These are phyloP conservation scores for Torulaspora maleeae DNA, from an alignment of 805 yeast species.

Conservation along the genomic window DNA sequence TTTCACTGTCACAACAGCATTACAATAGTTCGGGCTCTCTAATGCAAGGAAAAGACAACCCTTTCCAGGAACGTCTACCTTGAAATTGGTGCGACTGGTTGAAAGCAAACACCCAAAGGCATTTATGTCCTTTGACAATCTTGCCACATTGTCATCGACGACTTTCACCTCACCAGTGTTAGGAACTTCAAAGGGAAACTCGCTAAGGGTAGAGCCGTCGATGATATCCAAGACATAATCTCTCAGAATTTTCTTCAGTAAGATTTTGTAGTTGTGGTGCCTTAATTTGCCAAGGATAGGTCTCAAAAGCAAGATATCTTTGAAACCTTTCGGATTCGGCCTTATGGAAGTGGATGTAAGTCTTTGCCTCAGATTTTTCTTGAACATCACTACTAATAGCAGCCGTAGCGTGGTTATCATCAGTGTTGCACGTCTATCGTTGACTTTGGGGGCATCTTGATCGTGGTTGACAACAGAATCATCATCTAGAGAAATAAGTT, in stretches of 20 bases:
- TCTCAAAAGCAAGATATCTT: constrained; percentile 27
- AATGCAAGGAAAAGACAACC: constrained; percentile 19
- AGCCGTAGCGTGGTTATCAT: constrained; percentile 34
- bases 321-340: constrained; percentile 8
- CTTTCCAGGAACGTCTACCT: constrained; percentile 12
- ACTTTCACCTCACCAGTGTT: not conserved
- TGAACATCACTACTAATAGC: constrained; percentile 39
- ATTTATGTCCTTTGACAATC: constrained; percentile 24
- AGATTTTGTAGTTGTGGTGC: constrained; percentile 29
- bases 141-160: constrained; percentile 23
- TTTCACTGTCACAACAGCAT: constrained; percentile 25
- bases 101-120: constrained; percentile 23
- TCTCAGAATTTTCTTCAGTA: constrained; percentile 28
- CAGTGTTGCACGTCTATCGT: constrained; percentile 37
- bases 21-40: constrained; percentile 33
- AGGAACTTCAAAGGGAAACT: not conserved
- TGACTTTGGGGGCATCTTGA: constrained; percentile 43
- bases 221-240: constrained; percentile 25
- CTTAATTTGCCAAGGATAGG: constrained; percentile 34
- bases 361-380: constrained; percentile 33
- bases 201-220: constrained; percentile 14
- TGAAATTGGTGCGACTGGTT: constrained; percentile 23
- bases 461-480: constrained; percentile 35
- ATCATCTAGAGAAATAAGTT: constrained; percentile 45
- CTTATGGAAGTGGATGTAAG: constrained; percentile 15